Conservation (phyloP, 2,329 filamentous ascomycete genomes). For the Orbilia blumenaviensis region DNA sequence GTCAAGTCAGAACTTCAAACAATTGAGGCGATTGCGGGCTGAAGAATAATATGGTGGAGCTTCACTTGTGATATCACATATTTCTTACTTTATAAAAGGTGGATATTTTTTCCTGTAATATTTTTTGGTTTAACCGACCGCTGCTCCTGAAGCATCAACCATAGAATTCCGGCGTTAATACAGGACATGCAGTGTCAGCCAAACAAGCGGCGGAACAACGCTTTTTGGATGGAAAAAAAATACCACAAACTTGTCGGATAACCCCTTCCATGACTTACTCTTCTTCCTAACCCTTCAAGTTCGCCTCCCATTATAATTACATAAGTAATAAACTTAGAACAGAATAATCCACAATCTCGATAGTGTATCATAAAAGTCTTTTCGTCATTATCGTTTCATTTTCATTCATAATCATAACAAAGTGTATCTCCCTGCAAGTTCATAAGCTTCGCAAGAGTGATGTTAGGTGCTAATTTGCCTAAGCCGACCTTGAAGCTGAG, state of each 20-base stretch:
- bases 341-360: too few species aligned
- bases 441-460: slow-evolving; percentile 58
- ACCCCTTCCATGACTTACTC: too few species aligned
- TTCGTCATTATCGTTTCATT: background rate
- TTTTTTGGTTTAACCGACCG: background rate
- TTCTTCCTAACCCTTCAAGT: too few species aligned
- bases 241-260: slow-evolving; percentile 4
- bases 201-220: too few species aligned
- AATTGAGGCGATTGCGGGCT: background rate
- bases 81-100: background rate
- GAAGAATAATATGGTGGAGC: background rate
- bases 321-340: too few species aligned
- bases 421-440: slow-evolving; percentile 56
- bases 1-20: background rate
- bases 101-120: background rate
- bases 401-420: slow-evolving; percentile 55
- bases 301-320: too few species aligned
- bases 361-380: background rate
- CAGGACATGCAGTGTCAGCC: too few species aligned
- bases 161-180: background rate
- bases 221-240: slow-evolving; percentile 28
- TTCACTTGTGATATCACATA: background rate
- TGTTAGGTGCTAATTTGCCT: slow-evolving; percentile 58
- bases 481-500: slow-evolving; percentile 59
- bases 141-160: too few species aligned